Evolutionary conservation across 2,329 filamentous ascomycete genomes (phyloP), one percentile per base, ranked within the genome.

Genomic region (Harringtonia lauricola): DNA sequence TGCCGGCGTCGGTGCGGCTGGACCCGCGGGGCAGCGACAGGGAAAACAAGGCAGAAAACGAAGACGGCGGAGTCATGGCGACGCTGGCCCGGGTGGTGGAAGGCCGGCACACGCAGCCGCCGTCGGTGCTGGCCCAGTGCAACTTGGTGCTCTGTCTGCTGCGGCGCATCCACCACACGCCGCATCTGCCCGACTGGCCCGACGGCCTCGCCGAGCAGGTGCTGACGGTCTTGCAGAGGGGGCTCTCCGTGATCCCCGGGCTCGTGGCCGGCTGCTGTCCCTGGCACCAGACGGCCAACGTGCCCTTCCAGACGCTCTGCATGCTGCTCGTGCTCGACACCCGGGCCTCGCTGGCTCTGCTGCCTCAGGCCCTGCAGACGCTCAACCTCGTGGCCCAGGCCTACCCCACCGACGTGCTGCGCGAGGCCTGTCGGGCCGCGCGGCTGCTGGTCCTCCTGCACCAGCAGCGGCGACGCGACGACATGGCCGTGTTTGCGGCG

Each of bases 251-350:
- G 0, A 70, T 73, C 0, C 61, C 65, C 7, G 56, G 55, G 7
- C 67, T 76, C 53, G 58, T 71, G 1, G 59, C 63, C 2, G 55
- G 58, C 10, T 59, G 61, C 13, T 60, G 62, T 3, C 73, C 74
- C 0, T 79, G 74, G 74, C 75, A 78, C 50, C 74, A 79, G 45
- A 66, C 74, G 37, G 72, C 71, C 24, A 77, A 79, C 39, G 70
- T 78, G 0, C 74, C 74, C 0, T 79, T 79, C 47, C 74, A 78
- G 42, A 66, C 74, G 0, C 64, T 78, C 26, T 77, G 74, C 46
- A 63, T 73, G 0, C 57, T 77, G 6, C 59, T 79, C 2, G 71
- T 70, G 0, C 72, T 78, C 39, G 74, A 79, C 41, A 74, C 63
- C 0, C 62, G 63, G 1, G 60, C 70, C 1, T 70, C 70, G 0